phyloP scores from a whole-genome alignment of 148 eudicot species.

The Nepenthes gracilis region DNA sequence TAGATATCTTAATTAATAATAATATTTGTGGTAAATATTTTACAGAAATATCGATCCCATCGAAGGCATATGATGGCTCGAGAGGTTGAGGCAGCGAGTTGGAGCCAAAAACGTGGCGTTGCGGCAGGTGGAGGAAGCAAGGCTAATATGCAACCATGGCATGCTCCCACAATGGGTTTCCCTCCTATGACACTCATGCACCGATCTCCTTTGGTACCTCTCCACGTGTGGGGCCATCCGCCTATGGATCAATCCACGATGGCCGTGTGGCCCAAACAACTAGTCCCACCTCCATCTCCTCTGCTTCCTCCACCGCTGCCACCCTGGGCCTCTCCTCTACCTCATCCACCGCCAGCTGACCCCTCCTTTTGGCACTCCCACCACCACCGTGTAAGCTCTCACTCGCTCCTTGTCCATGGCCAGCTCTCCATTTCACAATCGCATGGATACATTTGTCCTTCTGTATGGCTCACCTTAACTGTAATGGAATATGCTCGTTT shows the following conservation, averaged over 20 bases:
- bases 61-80: slow-evolving; percentile 74
- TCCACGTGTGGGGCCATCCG: slow-evolving; percentile 98
- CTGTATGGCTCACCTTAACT: neutral
- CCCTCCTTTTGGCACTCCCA: no score
- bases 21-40: neutral
- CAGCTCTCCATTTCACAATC: neutral
- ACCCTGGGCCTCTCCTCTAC: slow-evolving; percentile 9
- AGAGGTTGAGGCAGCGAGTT: slow-evolving; percentile 83
- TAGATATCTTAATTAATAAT: neutral
- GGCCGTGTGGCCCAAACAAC: slow-evolving; percentile 48
- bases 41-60: slow-evolving; percentile 89
- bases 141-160: slow-evolving; percentile 36
- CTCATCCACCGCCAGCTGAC: slow-evolving; percentile 23
- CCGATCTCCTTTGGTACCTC: slow-evolving; percentile 43
- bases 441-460: neutral
- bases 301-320: slow-evolving; percentile 30
- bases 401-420: neutral
- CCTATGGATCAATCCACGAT: slow-evolving; percentile 19
- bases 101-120: slow-evolving; percentile 65
- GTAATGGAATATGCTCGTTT: slow-evolving; percentile 6
- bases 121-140: slow-evolving; percentile 29
- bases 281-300: slow-evolving; percentile 21
- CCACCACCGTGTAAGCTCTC: slow-evolving; percentile 32
- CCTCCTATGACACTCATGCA: slow-evolving; percentile 48
- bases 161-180: slow-evolving; percentile 61